Percentiles rank a stretch among this genome's conserved stretches.
Conservation (phyloP, 345 rosid species). For the Gossypium sturtianum region DNA sequence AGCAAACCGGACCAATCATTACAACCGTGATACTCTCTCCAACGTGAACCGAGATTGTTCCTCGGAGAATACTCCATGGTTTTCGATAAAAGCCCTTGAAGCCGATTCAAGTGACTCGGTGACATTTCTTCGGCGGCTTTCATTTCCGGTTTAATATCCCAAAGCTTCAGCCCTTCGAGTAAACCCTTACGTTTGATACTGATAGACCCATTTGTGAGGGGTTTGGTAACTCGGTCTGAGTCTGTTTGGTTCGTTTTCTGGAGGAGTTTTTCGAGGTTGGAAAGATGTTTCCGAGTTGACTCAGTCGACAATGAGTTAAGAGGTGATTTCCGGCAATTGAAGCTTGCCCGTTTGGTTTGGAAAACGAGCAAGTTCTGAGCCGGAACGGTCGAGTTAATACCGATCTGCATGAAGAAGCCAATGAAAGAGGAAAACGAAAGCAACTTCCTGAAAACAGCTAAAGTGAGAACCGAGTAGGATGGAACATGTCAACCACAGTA, state of each 20-base stretch:
- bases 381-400: constrained; percentile 34
- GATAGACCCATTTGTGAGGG: constrained; percentile 11
- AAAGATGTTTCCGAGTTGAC: constrained; percentile 37
- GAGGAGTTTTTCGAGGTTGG: constrained; percentile 63
- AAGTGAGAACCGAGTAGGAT: background rate
- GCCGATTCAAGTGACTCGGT: constrained; percentile 58
- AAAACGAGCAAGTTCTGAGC: constrained; percentile 36
- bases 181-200: constrained; percentile 23
- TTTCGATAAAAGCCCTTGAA: constrained; percentile 64
- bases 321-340: constrained; percentile 44
- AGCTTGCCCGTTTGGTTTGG: constrained; percentile 38
- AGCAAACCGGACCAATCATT: constrained; percentile 43
- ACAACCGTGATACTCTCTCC: constrained; percentile 53
- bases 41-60: constrained; percentile 63
- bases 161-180: constrained; percentile 53
- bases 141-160: constrained; percentile 65
- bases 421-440: background rate
- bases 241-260: constrained; percentile 20
- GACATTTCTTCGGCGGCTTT: constrained; percentile 92
- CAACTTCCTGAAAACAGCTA: background rate
- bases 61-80: constrained; percentile 79
- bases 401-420: constrained; percentile 37
- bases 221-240: background rate
- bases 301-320: constrained; percentile 35
- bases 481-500: background rate